Base-by-base conservation (phyloP, 805 yeast species). In the Metschnikowia henanensis region DNA sequence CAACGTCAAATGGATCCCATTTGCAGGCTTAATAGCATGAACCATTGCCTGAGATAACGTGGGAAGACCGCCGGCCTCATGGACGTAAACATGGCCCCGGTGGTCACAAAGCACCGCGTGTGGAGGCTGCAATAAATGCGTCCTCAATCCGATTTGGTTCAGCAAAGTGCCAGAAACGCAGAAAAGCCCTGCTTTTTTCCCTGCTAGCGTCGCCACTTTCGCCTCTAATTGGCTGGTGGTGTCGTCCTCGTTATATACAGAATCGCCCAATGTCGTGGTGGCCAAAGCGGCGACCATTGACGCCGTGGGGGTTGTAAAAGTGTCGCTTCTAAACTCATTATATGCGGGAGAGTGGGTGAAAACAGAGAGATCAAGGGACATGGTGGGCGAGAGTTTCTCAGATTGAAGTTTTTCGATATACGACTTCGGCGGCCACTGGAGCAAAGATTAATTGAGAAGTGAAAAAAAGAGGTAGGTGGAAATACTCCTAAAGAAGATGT, bases 51-150 rank as follows among this genome's bases (percentile, higher is more conserved):
- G 75, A 10, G 72, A 66, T 23, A 70, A 58, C 0, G 73, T 61
- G 21, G 75, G 72, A 32, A 70, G 52, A 3, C 75, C 75, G 13
- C 74, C 74, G 3, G 75, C 75, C 50, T 70, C 75, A 46, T 66
- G 59, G 13, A 60, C 56, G 40, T 45, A 70, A 4, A 70, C 62
- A 41, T 70, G 75, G 5, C 68, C 53, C 25, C 75, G 45, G 49
- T 58, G 47, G 50, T 70, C 75, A 50, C 75, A 69, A 20, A 70
- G 50, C 3, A 70, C 58, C 5, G 66, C 60, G 47, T 70, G 63
- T 12, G 76, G 76, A 8, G 76, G 76, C 47, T 71, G 76, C 30
- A 52, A 52, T 46, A 71, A 60, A 47, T 69, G 66, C 6, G 65
- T 62, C 22, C 76, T 46, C 29, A 70, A 50, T 2, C 62, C 74